Conservation (phyloP, 225 moss, liverwort and hornwort species). For the Thuidium tamariscinum region DNA sequence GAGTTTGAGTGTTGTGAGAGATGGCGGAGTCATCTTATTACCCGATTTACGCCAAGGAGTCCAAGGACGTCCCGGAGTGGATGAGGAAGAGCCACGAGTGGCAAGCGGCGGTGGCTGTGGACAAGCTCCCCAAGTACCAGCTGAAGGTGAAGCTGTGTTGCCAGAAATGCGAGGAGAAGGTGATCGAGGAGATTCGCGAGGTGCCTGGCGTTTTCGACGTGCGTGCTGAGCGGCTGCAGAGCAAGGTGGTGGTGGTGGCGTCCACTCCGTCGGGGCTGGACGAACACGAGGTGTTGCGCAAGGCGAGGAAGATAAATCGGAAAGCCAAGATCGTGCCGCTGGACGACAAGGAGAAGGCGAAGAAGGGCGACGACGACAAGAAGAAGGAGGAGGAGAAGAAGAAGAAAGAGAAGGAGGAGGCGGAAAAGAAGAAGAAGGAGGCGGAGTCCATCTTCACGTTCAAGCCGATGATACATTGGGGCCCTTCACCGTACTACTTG, state of each 20-base stretch:
- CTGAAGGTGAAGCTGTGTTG: constrained; percentile 31
- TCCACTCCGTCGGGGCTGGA: not conserved
- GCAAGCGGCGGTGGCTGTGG: constrained; percentile 9
- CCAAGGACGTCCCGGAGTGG: constrained; percentile 32
- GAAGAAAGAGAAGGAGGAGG: not conserved
- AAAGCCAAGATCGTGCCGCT: constrained; percentile 9
- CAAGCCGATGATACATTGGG: not conserved
- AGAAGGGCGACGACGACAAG: not conserved
- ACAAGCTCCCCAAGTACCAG: constrained; percentile 21
- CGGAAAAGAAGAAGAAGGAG: not conserved
- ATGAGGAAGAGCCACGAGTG: constrained; percentile 17
- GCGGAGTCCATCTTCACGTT: not conserved
- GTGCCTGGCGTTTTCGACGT: constrained; percentile 28
- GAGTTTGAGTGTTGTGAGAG: not conserved
- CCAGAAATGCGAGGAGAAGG: constrained; percentile 21
- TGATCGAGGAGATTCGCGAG: constrained; percentile 22
- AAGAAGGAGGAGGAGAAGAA: not conserved
- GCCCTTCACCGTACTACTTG: not conserved
- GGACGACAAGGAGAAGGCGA: constrained; percentile 8
- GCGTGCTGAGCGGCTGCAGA: not conserved
- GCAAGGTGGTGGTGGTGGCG: constrained; percentile 27
- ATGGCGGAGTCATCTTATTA: not conserved
- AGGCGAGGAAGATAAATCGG: not conserved
- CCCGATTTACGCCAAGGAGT: constrained; percentile 25
- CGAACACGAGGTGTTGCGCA: not conserved